phyloP scores from a whole-genome alignment of 331 rosid genomes.

The Quercus phellos region DNA sequence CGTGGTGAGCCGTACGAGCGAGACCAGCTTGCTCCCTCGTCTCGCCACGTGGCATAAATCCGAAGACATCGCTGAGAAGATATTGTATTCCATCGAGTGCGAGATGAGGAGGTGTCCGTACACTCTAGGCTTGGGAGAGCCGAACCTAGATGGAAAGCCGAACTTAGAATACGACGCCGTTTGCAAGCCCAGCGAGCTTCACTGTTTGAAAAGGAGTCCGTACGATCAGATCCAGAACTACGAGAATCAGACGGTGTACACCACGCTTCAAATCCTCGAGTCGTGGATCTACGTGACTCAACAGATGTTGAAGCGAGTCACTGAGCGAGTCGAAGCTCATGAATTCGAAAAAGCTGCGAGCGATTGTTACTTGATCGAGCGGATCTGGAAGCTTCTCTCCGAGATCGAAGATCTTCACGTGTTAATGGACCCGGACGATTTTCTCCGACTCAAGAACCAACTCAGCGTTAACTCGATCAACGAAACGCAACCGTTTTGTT shows the following conservation, averaged over 20 bases:
- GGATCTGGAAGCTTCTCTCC: slow-evolving; percentile 68
- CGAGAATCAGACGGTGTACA: slow-evolving; percentile 68
- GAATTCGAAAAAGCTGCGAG: slow-evolving; percentile 49
- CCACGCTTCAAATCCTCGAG: slow-evolving; percentile 76
- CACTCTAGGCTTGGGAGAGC: slow-evolving; percentile 77
- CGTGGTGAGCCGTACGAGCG: slow-evolving; percentile 58
- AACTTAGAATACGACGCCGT: slow-evolving; percentile 69
- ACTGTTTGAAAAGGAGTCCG: slow-evolving; percentile 40
- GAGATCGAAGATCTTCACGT: slow-evolving; percentile 68
- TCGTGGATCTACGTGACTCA: slow-evolving; percentile 49
- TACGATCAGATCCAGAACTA: slow-evolving; percentile 36
- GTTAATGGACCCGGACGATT: slow-evolving; percentile 85
- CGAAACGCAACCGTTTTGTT: slow-evolving; percentile 67
- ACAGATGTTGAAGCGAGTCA: slow-evolving; percentile 42
- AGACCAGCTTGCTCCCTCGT: slow-evolving; percentile 62
- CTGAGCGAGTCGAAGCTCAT: slow-evolving; percentile 30
- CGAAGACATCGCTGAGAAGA: slow-evolving; percentile 42
- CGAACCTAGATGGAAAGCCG: slow-evolving; percentile 58
- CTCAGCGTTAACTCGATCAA: slow-evolving; percentile 25
- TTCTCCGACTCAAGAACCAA: slow-evolving; percentile 59
- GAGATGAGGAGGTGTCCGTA: slow-evolving; percentile 68
- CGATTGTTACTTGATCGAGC: slow-evolving; percentile 57
- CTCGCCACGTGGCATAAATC: slow-evolving; percentile 78
- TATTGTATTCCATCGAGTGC: slow-evolving; percentile 52
- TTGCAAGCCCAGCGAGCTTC: slow-evolving; percentile 64